A percentile compares a stretch with the other conserved stretches of the same genome.
phyloP scores from a whole-genome alignment of 768 basidiomycete genomes.

The Kwoniella bestiolae region DNA sequence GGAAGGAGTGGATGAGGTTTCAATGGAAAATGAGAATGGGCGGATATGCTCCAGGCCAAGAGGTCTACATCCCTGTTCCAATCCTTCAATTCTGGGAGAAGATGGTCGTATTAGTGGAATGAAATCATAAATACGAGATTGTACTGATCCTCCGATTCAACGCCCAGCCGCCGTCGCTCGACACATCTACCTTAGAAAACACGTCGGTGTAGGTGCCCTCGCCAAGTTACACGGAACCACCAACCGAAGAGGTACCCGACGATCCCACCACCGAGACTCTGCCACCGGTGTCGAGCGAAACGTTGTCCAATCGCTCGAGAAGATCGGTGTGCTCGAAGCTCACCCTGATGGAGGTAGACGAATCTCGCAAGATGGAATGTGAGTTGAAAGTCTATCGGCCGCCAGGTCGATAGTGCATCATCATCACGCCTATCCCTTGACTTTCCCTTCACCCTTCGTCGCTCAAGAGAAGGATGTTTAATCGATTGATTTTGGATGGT shows the following conservation, averaged over 20 bases:
- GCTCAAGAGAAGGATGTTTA: neutral
- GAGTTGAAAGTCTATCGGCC: conserved; percentile 45
- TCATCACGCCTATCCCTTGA: too few species aligned
- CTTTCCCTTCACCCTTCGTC: neutral
- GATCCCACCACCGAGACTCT: conserved; percentile 86
- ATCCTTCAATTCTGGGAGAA: too few species aligned
- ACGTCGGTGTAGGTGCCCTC: conserved; percentile 79
- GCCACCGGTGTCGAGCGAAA: conserved; percentile 91
- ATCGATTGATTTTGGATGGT: neutral
- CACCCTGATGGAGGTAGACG: conserved; percentile 91
- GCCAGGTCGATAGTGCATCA: too few species aligned
- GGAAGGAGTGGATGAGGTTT: neutral
- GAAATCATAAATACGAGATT: too few species aligned
- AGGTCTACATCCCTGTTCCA: too few species aligned
- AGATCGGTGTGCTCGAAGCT: conserved; percentile 96
- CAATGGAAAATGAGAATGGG: too few species aligned
- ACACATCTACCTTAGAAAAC: conserved; percentile 99
- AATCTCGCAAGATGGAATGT: conserved; percentile 93
- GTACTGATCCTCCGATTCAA: neutral
- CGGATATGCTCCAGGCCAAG: too few species aligned
- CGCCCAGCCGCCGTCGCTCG: conserved; percentile 86
- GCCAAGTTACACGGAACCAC: conserved; percentile 96
- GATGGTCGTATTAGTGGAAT: too few species aligned
- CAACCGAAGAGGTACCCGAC: conserved; percentile 94
- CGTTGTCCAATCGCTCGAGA: conserved; percentile 95